phyloP scores from a whole-genome alignment of 257 asterid genomes.

The Solanum arcanum region DNA sequence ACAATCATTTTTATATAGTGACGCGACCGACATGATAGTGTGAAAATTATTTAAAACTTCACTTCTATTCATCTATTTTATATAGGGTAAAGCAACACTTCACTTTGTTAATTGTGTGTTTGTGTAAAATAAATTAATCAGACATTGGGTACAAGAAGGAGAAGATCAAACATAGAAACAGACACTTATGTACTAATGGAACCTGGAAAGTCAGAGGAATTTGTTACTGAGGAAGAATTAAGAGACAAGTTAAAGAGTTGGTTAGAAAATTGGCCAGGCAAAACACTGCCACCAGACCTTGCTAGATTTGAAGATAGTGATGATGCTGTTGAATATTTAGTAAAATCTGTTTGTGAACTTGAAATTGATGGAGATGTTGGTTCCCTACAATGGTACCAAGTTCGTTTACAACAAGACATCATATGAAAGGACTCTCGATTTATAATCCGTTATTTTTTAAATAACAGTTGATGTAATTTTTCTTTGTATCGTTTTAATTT shows the following conservation, averaged over 20 bases:
- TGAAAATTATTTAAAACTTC: background rate
- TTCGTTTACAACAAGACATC: slow-evolving; percentile 30
- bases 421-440: background rate
- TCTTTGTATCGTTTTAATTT: too few species aligned
- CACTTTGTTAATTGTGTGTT: background rate
- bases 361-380: slow-evolving; percentile 83
- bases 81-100: background rate
- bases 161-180: slow-evolving; percentile 46
- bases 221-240: slow-evolving; percentile 63
- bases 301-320: slow-evolving; percentile 50
- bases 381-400: slow-evolving; percentile 81
- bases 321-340: slow-evolving; percentile 59
- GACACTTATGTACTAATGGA: slow-evolving; percentile 67
- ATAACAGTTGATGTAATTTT: accelerated
- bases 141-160: slow-evolving; percentile 49
- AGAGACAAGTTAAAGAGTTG: slow-evolving; percentile 36
- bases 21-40: background rate
- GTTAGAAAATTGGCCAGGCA: slow-evolving; percentile 65
- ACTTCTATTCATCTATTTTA: background rate
- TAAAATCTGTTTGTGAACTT: slow-evolving; percentile 69
- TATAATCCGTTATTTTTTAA: background rate
- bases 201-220: slow-evolving; percentile 65
- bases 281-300: slow-evolving; percentile 48
- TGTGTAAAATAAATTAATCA: background rate
- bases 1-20: too few species aligned